These are phyloP conservation scores for Umbelopsis sp. DNA, from an alignment of 192 early-diverging fungal species.

Conservation along the genomic window DNA sequence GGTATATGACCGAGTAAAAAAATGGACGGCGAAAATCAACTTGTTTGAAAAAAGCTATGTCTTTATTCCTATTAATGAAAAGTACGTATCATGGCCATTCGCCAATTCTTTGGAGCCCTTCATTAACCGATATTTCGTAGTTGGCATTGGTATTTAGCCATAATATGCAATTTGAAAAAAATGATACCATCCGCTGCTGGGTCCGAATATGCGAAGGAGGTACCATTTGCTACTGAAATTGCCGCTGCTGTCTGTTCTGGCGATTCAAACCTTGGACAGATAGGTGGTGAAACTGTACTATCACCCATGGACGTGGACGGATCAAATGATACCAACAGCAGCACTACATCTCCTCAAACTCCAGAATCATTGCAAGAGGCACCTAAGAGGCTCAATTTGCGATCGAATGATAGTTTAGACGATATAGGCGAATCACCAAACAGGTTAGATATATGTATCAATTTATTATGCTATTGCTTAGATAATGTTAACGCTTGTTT, in stretches of 20 bases:
- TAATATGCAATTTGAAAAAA: conserved; percentile 72
- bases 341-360: background rate
- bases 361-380: background rate
- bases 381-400: background rate
- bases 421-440: background rate
- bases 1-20: conserved; percentile 69
- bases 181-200: background rate
- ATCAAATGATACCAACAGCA: background rate
- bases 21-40: conserved; percentile 77
- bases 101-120: background rate
- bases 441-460: background rate
- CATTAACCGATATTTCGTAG: conserved; percentile 27
- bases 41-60: conserved; percentile 77
- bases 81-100: conserved; percentile 46
- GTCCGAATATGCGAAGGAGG: too few relatives aligned
- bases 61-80: conserved; percentile 88
- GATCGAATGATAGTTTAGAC: background rate
- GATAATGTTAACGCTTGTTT: background rate
- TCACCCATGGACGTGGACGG: background rate
- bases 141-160: conserved; percentile 87
- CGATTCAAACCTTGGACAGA: too few relatives aligned
- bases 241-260: background rate
- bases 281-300: background rate
- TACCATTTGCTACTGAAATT: background rate
- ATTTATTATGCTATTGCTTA: background rate